Base-by-base conservation (phyloP, 495 filamentous ascomycete genomes). In the Astrothelium macrocarpum region DNA sequence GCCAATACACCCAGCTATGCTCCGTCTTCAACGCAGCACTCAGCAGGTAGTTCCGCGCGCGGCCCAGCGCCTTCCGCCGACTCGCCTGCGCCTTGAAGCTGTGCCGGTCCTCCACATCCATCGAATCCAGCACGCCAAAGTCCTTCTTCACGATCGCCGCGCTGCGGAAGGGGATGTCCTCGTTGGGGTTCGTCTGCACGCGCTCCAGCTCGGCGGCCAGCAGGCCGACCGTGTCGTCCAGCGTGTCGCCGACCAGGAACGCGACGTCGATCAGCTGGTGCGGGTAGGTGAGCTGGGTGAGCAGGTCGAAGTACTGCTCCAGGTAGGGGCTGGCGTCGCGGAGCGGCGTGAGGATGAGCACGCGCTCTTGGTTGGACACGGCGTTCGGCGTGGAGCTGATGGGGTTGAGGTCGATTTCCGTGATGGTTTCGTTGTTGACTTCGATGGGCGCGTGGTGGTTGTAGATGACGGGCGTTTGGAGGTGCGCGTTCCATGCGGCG, bases 1-100 rank as follows among this genome's bases (percentile, higher is more conserved):
- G 85, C 94, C 94, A 98, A 75, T 97, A 97, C 28, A 98, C 95
- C 94, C 94, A 98, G 9, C 90, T 92, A 73, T 98, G 94, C 62
- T 97, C 90, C 1, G 91, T 81, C 78, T 93, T 95, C 67, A 98
- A 73, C 28, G 94, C 86, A 0, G 90, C 82, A 59, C 85, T 84
- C 12, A 98, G 85, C 26, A 98, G 81, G 73, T 96, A 97, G 73
- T 98, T 98, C 61, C 94, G 82, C 18, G 95, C 95, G 63, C 82
- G 81, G 59, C 87, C 94, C 81, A 98, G 91, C 42, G 89, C 84
- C 76, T 93, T 97, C 66, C 94, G 83, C 64, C 94, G 86, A 26
- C 91, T 92, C 4, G 85, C 94, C 73, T 98, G 94, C 43, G 90
- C 92, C 59, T 81, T 85, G 67, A 92, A 97, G 11, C 82, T 84